Base-by-base conservation (phyloP, 2,329 filamentous ascomycete species). In the Pseudogymnoascus verrucosus region DNA sequence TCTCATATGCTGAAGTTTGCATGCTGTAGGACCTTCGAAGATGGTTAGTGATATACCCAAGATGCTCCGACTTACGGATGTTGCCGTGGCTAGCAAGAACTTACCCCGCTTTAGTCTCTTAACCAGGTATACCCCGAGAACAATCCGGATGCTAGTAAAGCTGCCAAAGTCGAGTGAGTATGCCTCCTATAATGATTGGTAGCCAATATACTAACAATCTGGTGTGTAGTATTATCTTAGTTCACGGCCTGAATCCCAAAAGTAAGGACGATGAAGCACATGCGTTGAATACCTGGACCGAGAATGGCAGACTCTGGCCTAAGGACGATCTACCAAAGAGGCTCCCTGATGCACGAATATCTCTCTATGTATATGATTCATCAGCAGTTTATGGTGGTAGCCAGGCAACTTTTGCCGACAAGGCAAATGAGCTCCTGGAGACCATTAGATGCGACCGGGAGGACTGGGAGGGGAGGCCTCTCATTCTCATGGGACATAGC, bases 281-380 rank as follows among this genome's bases (percentile, higher is more conserved):
- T 51, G 70, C 70, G 7, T 69, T 63, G 66, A 68, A 71, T 65
- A 71, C 69, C 16, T 73, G 70, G 71, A 65, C 67, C 39, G 66
- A 64, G 12, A 65, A 44, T 5, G 69, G 69, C 4, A 65, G 64
- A 34, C 68, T 72, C 5, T 72, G 71, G 71, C 71, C 70, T 36
- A 66, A 65, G 31, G 69, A 69, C 34, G 69, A 70, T 26, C 71
- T 73, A 16, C 70, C 67, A 36, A 11, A 62, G 42, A 6, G 62
- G 21, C 14, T 70, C 5, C 65, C 71, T 28, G 65, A 68, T 1
- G 63, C 71, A 8, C 67, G 71, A 63, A 69, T 73, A 36, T 71
- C 70, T 62, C 63, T 72, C 5, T 71, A 71, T 39, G 42, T 69
- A 19, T 72, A 72, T 57, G 68, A 71, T 60, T 63, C 71, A 1